Conservation (phyloP, 495 filamentous ascomycete genomes). For the Penicillium cinerascens region DNA sequence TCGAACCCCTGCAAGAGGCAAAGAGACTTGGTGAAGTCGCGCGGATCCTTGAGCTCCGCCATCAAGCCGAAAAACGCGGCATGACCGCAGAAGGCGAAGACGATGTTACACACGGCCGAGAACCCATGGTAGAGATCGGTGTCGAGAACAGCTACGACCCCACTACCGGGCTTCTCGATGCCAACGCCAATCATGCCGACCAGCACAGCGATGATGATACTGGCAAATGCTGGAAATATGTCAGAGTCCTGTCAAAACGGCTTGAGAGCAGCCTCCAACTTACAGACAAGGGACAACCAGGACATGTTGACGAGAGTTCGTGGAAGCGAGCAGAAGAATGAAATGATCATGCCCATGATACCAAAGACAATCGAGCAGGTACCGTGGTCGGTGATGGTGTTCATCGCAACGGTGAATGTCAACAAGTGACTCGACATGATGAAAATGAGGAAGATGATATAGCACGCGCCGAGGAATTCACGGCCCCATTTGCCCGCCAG, state of each 20-base stretch:
- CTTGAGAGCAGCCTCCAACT: not conserved
- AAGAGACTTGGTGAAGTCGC: constrained; percentile 65
- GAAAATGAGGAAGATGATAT: constrained; percentile 68
- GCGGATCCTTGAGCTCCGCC: constrained; percentile 68
- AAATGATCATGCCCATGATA: constrained; percentile 61
- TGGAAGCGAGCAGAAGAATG: constrained; percentile 63
- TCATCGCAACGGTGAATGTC: constrained; percentile 73
- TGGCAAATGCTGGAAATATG: constrained; percentile 54
- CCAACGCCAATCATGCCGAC: constrained; percentile 69
- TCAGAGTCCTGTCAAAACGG: constrained; percentile 12
- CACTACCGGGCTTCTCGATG: constrained; percentile 30
- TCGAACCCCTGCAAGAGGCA: constrained; percentile 60
- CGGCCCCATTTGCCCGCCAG: constrained; percentile 61
- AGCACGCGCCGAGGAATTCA: constrained; percentile 59
- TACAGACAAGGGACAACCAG: constrained; percentile 62
- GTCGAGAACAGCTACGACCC: constrained; percentile 26
- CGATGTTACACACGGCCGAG: constrained; percentile 43
- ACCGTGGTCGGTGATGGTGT: constrained; percentile 60
- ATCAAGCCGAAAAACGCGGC: constrained; percentile 73
- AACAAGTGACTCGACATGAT: constrained; percentile 75
- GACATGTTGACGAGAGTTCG: constrained; percentile 60
- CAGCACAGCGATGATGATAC: constrained; percentile 64
- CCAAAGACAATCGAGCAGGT: constrained; percentile 70
- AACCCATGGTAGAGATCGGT: constrained; percentile 39
- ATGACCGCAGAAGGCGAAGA: constrained; percentile 55